Evolutionary conservation across 306 rosid species (phyloP), one percentile per base, ranked within the genome.

Genomic region (Aeschynomene evenia): DNA sequence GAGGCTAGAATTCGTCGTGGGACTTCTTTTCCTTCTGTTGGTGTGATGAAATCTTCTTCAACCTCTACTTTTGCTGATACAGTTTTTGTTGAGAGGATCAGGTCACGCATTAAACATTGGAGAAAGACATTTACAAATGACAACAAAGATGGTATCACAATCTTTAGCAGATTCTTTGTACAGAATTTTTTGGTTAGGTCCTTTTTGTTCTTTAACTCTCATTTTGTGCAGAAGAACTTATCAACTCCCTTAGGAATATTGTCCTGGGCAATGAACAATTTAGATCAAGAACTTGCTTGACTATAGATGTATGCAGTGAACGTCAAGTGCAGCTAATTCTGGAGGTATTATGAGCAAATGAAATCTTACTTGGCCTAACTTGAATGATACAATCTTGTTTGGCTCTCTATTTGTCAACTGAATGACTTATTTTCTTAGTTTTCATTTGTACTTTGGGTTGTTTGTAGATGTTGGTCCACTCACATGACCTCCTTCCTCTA

Each of bases 291-390:
- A 94, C 90, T 36, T 84, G 85, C 77, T 72, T 91, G 78, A 77
- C 76, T 55, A 57, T 93, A 68, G 96, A 93, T 82, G 90, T 90
- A 79, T 93, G 92, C 80, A 90, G 90, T 24, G 90, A 88, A 56
- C 88, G 80, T 49, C 98, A 93, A 78, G 85, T 77, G 81, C 85
- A 82, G 69, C 92, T 93, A 59, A 79, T 84, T 65, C 58, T 87
- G 74, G 88, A 88, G 98, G 97, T 93, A 78, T 39, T 58, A 37
- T 37, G 71, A 34, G 63, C 64, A 45, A 43, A 57, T 60, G 34
- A 37, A 70, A 51, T 13, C 70, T 7, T 64, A 45, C 37, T 68
- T 36, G 39, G 71, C 37, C 54, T 57, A 16, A 48, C 72, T 54
- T 66, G 75, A 70, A 63, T 55, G 54, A 28, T 62, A 51, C 68